Evolutionary conservation across 805 yeast species (phyloP).

Genomic region (Kodamaea leandrae): DNA sequence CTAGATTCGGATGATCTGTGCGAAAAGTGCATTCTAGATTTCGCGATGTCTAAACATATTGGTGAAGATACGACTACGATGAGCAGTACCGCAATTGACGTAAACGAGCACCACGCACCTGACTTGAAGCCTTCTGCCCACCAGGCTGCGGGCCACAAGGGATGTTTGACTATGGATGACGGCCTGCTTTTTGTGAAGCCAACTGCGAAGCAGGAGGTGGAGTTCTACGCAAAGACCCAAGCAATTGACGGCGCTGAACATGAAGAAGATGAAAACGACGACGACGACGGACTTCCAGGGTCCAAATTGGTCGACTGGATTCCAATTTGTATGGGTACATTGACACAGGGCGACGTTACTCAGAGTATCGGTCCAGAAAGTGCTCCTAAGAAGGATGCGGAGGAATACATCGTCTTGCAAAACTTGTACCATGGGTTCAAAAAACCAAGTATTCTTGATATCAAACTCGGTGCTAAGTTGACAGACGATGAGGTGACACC

Average conservation of each 20-base stretch:
- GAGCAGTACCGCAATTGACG: too few species aligned
- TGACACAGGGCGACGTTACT: constrained; percentile 41
- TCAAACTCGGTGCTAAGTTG: constrained; percentile 72
- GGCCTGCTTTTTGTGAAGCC: constrained; percentile 76
- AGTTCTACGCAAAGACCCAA: constrained; percentile 56
- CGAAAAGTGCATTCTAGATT: too few species aligned
- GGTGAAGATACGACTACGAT: too few species aligned
- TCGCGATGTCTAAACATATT: too few species aligned
- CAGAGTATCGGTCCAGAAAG: neutral
- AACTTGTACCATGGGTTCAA: constrained; percentile 62
- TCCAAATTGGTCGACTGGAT: constrained; percentile 50
- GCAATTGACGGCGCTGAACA: constrained; percentile 15
- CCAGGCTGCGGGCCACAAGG: constrained; percentile 93
- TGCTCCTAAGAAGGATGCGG: constrained; percentile 10
- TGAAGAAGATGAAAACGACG: constrained; percentile 17
- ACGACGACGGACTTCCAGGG: constrained; percentile 29
- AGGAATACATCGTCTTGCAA: constrained; percentile 60
- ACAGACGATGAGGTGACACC: constrained; percentile 59
- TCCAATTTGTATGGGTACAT: constrained; percentile 62
- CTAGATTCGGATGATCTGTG: too few species aligned
- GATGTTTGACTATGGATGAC: constrained; percentile 58
- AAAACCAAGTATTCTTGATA: constrained; percentile 74
- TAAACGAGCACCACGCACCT: constrained; percentile 7
- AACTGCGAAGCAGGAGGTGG: constrained; percentile 60
- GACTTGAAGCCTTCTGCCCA: constrained; percentile 30